Conservation (phyloP, 2,329 filamentous ascomycete genomes). For the Ceratocystis cubensis region DNA sequence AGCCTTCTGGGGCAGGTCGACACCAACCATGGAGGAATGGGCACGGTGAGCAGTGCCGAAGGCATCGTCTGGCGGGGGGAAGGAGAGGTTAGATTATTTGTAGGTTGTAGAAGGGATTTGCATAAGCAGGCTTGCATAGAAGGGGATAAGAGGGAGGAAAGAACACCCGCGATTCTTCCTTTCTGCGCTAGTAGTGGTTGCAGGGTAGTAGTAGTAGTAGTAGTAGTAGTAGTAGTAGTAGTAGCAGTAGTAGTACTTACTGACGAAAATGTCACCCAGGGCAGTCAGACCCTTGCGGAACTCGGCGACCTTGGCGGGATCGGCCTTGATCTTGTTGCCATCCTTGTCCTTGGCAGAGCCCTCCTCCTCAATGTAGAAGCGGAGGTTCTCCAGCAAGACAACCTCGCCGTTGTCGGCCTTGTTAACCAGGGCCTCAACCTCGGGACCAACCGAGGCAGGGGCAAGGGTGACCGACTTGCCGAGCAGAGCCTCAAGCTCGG, state of each 20-base stretch:
- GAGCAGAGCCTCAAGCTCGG: conserved; percentile 83
- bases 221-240: conserved; percentile 24
- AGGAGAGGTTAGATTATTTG: not conserved
- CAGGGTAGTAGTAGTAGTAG: too few species aligned
- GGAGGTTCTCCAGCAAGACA: conserved; percentile 90
- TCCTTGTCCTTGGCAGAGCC: conserved; percentile 86
- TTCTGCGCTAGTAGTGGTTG: too few species aligned
- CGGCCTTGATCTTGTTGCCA: conserved; percentile 96
- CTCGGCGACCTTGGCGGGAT: conserved; percentile 79
- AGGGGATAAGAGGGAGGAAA: not conserved
- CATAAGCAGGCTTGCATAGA: not conserved
- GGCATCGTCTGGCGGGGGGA: conserved; percentile 46
- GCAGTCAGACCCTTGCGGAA: conserved; percentile 94
- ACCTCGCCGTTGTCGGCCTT: conserved; percentile 70
- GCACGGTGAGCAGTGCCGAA: conserved; percentile 97
- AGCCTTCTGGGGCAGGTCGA: conserved; percentile 91
- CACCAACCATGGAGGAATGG: conserved; percentile 98
- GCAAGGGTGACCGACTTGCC: conserved; percentile 77
- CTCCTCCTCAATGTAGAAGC: conserved; percentile 97
- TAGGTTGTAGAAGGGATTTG: not conserved
- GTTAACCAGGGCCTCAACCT: conserved; percentile 82
- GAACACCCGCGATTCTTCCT: not conserved
- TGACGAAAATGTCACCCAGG: conserved; percentile 92
- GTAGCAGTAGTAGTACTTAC: conserved; percentile 40
- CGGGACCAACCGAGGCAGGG: conserved; percentile 76